These are phyloP conservation scores for Alternaria sp. DNA, from an alignment of 2,329 filamentous ascomycete genomes.

Conservation along the genomic window DNA sequence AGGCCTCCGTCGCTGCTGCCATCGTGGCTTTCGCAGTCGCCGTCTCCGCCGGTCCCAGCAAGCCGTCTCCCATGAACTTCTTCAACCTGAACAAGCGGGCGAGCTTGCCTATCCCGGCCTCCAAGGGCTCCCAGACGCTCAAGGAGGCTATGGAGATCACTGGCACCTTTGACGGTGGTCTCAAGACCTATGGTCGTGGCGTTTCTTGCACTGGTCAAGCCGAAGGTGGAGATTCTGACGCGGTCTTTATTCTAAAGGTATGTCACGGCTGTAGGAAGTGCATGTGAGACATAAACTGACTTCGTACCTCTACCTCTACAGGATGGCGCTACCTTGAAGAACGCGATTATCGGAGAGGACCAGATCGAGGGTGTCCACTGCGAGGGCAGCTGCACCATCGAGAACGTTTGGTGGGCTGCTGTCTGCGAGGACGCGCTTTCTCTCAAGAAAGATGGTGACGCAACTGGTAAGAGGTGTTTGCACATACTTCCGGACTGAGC, in stretches of 20 bases:
- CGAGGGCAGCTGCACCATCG: constrained; percentile 55
- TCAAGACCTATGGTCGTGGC: constrained; percentile 45
- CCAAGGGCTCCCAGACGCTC: constrained; percentile 37
- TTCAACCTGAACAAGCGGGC: constrained; percentile 39
- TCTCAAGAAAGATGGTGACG: constrained; percentile 34
- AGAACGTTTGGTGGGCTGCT: constrained; percentile 48
- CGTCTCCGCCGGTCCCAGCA: constrained; percentile 34
- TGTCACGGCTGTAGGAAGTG: not conserved
- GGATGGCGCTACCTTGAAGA: not conserved
- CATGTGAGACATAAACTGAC: not conserved
- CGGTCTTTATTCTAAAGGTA: constrained; percentile 53
- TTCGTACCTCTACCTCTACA: not conserved
- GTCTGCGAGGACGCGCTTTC: constrained; percentile 51
- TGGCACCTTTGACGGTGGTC: constrained; percentile 40
- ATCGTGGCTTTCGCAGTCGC: constrained; percentile 36
- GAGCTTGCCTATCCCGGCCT: constrained; percentile 36
- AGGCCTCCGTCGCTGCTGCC: constrained; percentile 35
- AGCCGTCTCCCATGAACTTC: constrained; percentile 16
- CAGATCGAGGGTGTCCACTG: constrained; percentile 49
- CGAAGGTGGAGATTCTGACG: constrained; percentile 55
- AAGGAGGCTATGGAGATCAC: constrained; percentile 28
- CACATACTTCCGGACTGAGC: not conserved
- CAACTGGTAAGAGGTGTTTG: constrained; percentile 5
- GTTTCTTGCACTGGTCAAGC: constrained; percentile 50
- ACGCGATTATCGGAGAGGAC: constrained; percentile 32